Percentiles rank a stretch among this genome's conserved stretches.
phyloP scores from a whole-genome alignment of 805 yeast genomes.

The Torulaspora quercuum region DNA sequence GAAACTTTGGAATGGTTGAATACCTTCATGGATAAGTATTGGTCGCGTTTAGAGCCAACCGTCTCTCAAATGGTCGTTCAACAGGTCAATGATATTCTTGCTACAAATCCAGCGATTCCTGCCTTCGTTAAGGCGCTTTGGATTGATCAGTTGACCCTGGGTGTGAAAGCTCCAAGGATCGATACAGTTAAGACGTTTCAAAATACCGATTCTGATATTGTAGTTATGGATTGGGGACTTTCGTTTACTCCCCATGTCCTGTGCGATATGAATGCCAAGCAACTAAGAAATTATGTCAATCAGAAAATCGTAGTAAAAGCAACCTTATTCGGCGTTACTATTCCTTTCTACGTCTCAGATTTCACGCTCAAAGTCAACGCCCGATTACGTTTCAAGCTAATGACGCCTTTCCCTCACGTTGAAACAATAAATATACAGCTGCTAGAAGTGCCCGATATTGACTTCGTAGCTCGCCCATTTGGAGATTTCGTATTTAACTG shows the following conservation, averaged over 20 bases:
- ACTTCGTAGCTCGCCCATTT: slow-evolving; percentile 65
- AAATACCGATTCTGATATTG: slow-evolving; percentile 86
- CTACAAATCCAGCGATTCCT: slow-evolving; percentile 70
- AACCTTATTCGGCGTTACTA: slow-evolving; percentile 72
- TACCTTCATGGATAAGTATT: slow-evolving; percentile 80
- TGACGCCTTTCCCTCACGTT: slow-evolving; percentile 86
- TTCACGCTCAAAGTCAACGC: slow-evolving; percentile 71
- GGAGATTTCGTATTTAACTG: slow-evolving; percentile 84
- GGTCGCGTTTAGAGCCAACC: slow-evolving; percentile 89
- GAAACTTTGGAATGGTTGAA: slow-evolving; percentile 97
- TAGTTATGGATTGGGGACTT: slow-evolving; percentile 96
- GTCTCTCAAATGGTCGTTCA: slow-evolving; percentile 81
- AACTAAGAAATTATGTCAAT: slow-evolving; percentile 77
- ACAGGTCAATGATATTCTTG: slow-evolving; percentile 78
- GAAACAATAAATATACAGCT: slow-evolving; percentile 85
- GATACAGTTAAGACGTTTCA: slow-evolving; percentile 86
- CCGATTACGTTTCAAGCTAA: slow-evolving; percentile 84
- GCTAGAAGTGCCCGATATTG: slow-evolving; percentile 83
- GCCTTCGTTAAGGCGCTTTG: slow-evolving; percentile 77
- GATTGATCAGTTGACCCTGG: slow-evolving; percentile 85
- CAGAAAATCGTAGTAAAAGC: slow-evolving; percentile 76
- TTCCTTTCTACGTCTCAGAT: slow-evolving; percentile 78
- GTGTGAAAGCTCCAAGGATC: slow-evolving; percentile 93
- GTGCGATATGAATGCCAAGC: slow-evolving; percentile 81
- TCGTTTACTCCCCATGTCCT: slow-evolving; percentile 90